Base-by-base conservation (phyloP, 805 yeast genomes). In the Cyberlindnera samutprakarnensis region DNA sequence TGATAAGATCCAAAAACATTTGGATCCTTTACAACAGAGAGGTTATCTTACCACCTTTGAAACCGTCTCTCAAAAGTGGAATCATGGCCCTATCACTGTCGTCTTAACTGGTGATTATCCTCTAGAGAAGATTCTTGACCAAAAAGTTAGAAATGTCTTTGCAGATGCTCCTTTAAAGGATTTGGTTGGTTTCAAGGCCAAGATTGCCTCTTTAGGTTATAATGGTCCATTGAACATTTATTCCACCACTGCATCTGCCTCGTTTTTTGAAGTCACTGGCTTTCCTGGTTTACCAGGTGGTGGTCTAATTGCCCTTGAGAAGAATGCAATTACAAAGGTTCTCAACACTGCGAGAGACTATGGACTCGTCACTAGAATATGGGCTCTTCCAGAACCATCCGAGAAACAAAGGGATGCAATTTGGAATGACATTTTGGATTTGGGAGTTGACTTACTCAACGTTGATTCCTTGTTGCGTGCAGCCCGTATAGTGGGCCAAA, bases 381-480 rank as follows among this genome's bases (percentile, higher is more conserved):
- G 88, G 88, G 87, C 78, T 14, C 75, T 74, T 7, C 77, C 84
- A 1, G 61, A 62, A 31, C 78, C 85, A 85, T 87, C 88, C 5
- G 49, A 51, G 3, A 38, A 45, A 12, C 51, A 59, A 18, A 62
- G 72, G 36, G 51, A 68, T 28, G 48, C 48, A 4, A 65, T 76
- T 24, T 72, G 80, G 73, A 44, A 54, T 31, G 72, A 69, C 35
- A 55, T 75, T 11, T 48, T 64, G 27, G 57, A 54, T 13, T 37
- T 61, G 11, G 77, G 75, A 3, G 62, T 70, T 14, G 86, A 79
- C 46, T 61, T 72, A 36, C 47, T 81, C 25, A 80, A 79, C 46
- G 75, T 72, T 1, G 86, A 81, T 49, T 78, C 78, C 42, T 54
- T 81, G 9, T 46, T 53, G 29, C 51, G 54, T 28, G 75, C 71